Evolutionary conservation across 345 rosid species (phyloP), one percentile per base, ranked within the genome.

Genomic region (Bruguiera parviflora): DNA sequence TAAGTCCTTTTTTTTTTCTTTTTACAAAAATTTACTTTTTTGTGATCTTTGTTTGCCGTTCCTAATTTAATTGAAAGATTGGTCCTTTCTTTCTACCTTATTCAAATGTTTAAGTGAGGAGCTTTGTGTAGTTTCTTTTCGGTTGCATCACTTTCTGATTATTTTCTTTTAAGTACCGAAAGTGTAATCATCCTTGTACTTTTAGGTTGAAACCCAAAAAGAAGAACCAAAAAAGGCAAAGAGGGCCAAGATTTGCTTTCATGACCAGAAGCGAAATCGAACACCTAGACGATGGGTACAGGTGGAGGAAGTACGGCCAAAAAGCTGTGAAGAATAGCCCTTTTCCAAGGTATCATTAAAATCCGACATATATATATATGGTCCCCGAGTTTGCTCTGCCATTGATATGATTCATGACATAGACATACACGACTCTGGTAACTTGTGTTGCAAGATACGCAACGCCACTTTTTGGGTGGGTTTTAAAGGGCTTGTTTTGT

Each of bases 251-350:
- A 81, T 84, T 89, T 80, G 99, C 99, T 61, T 96, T 96, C 89
- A 86, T 96, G 83, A 96, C 99, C 0, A 88, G 90, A 89, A 92
- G 97, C 29, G 99, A 96, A 65, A 80, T 96, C 49, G 98, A 96
- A 83, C 92, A 92, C 43, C 82, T 96, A 21, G 99, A 96, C 64
- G 99, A 96, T 49, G 98, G 99, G 21, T 96, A 83, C 71, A 81
- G 98, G 39, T 96, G 99, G 99, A 89, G 99, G 66, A 96, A 96
- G 70, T 96, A 96, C 80, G 99, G 99, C 59, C 99, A 96, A 59
- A 96, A 96, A 79, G 97, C 99, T 64, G 99, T 96, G 58, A 96
- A 92, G 67, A 90, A 96, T 75, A 96, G 99, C 81, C 99, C 98
- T 63, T 87, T 81, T 75, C 99, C 99, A 65, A 90, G 99, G 99